Conservation (phyloP, 169 alveolate genomes). For the Eimeria sp. region DNA sequence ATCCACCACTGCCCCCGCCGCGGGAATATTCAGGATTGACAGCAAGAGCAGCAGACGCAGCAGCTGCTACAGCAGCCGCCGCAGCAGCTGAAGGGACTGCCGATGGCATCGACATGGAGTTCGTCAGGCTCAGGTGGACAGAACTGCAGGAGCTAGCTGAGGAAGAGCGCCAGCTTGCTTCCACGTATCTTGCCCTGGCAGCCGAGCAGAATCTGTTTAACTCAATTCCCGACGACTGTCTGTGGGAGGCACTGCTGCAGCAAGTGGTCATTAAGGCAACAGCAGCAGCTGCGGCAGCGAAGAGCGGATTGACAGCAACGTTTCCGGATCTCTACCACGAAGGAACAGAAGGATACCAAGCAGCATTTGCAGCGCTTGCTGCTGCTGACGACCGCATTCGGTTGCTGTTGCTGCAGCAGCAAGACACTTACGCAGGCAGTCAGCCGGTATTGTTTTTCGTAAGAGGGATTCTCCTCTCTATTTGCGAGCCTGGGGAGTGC, state of each 20-base stretch:
- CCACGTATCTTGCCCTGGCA: slow-evolving; percentile 23
- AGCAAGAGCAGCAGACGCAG: slow-evolving; percentile 52
- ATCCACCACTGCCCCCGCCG: slow-evolving; percentile 15
- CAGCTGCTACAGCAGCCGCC: slow-evolving; percentile 56
- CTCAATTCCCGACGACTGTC: slow-evolving; percentile 38
- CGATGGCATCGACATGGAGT: slow-evolving; percentile 45
- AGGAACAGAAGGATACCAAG: slow-evolving; percentile 46
- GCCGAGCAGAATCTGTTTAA: slow-evolving; percentile 22
- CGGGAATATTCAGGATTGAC: slow-evolving; percentile 5
- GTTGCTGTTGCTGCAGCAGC: slow-evolving; percentile 66
- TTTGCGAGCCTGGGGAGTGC: slow-evolving; percentile 59
- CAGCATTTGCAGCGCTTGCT: slow-evolving; percentile 32
- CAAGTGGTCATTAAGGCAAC: slow-evolving; percentile 44
- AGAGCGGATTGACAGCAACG: slow-evolving; percentile 22
- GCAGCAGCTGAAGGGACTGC: slow-evolving; percentile 66
- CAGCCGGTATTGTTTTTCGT: slow-evolving; percentile 54
- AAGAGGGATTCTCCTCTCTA: slow-evolving; percentile 27
- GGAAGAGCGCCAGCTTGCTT: slow-evolving; percentile 56
- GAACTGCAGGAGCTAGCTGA: slow-evolving; percentile 59
- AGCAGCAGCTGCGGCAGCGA: slow-evolving; percentile 54
- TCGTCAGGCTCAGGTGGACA: slow-evolving; percentile 2
- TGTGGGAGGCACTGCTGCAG: slow-evolving; percentile 68
- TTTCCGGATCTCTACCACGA: slow-evolving; percentile 13
- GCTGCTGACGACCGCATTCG: slow-evolving; percentile 68
- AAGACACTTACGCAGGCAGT: slow-evolving; percentile 65